Evolutionary conservation across 2,329 filamentous ascomycete species (phyloP).

Genomic region (Sporothrix inflata): DNA sequence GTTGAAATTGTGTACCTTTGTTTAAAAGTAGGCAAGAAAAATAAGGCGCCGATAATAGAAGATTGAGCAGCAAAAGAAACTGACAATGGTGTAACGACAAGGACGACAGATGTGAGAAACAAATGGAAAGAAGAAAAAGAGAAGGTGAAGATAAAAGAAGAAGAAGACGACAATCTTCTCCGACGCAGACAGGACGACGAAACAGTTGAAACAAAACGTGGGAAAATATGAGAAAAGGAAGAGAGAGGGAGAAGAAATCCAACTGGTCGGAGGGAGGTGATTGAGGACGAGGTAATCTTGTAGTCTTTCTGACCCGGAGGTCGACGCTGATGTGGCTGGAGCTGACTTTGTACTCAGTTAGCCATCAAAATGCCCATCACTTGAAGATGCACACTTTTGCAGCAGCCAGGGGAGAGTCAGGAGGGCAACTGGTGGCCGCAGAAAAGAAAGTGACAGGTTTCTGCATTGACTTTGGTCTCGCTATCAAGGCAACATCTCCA

Average conservation of each 20-base stretch:
- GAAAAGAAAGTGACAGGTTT: not conserved
- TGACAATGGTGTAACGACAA: not conserved
- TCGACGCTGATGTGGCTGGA: not conserved
- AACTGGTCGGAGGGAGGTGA: not conserved
- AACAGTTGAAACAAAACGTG: too few relatives aligned
- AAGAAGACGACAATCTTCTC: not conserved
- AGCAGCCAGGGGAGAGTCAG: not conserved
- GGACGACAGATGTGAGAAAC: not conserved
- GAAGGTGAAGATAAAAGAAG: not conserved
- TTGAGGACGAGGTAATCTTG: not conserved
- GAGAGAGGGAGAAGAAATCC: not conserved
- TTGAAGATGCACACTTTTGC: not conserved
- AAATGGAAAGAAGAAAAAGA: not conserved
- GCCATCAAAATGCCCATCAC: not conserved
- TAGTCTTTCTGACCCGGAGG: not conserved
- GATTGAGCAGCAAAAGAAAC: too few relatives aligned
- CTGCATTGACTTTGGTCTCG: not conserved
- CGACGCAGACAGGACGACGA: too few relatives aligned
- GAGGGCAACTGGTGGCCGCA: not conserved
- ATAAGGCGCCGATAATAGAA: not conserved
- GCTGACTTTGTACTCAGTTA: not conserved
- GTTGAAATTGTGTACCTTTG: not conserved
- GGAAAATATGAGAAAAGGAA: not conserved
- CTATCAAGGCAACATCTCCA: not conserved
- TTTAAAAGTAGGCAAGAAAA: not conserved